A percentile compares a stretch with the other conserved stretches of the same genome.
phyloP scores from a whole-genome alignment of 2,329 filamentous ascomycete species.

The Dactylellina leptospora region DNA sequence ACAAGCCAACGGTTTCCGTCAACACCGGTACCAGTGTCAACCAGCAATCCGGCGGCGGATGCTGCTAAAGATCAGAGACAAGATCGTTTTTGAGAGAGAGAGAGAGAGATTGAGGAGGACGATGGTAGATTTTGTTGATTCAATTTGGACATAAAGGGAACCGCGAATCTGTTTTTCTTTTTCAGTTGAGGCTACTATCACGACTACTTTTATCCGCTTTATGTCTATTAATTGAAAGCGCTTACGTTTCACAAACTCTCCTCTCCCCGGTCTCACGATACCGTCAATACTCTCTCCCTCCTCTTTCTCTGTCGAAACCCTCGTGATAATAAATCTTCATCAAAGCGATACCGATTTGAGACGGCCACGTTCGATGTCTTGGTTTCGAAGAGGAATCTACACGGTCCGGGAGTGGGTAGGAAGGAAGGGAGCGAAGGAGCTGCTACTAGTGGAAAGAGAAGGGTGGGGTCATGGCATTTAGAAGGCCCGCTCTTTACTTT shows the following conservation, averaged over 20 bases:
- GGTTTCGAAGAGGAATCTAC: constrained; percentile 9
- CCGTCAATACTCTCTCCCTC: neutral
- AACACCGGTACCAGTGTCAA: constrained; percentile 94
- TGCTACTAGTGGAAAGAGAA: neutral
- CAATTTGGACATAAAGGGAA: constrained; percentile 51
- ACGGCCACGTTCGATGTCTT: constrained; percentile 23
- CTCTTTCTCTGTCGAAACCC: neutral
- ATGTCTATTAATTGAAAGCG: constrained; percentile 54
- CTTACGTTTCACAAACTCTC: constrained; percentile 29
- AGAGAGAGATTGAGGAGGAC: constrained; percentile 3
- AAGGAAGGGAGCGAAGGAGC: constrained; percentile 15
- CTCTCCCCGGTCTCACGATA: constrained; percentile 2
- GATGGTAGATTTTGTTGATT: constrained; percentile 48
- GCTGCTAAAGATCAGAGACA: constrained; percentile 74
- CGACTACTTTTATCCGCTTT: constrained; percentile 43
- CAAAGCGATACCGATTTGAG: constrained; percentile 26
- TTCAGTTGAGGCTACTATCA: constrained; percentile 36
- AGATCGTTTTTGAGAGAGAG: constrained; percentile 3
- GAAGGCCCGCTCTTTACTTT: neutral
- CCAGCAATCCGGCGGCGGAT: constrained; percentile 82
- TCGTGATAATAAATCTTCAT: constrained; percentile 39
- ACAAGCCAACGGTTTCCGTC: constrained; percentile 91
- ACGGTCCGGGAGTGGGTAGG: neutral
- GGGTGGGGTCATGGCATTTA: constrained; percentile 25
- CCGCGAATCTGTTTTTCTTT: constrained; percentile 21